A percentile compares a stretch with the other conserved stretches of the same genome.
These are phyloP conservation scores for Mycosphaerella sp. DNA, from an alignment of 2,329 filamentous ascomycete genomes.

Conservation along the genomic window DNA sequence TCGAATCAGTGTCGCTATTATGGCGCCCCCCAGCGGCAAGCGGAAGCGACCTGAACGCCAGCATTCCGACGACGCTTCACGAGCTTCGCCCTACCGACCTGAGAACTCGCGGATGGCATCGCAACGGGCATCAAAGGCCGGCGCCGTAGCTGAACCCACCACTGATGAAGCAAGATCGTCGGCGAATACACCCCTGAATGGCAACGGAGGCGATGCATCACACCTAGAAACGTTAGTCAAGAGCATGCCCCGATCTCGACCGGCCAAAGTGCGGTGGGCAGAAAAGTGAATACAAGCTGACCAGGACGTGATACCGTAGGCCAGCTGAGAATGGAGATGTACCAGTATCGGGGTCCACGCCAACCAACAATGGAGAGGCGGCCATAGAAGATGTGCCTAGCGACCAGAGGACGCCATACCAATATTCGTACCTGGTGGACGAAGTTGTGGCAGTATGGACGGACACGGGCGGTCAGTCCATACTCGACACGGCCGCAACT, in stretches of 20 bases:
- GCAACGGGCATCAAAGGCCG: slow-evolving; percentile 37
- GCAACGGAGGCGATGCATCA: slow-evolving; percentile 3
- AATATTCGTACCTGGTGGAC: slow-evolving; percentile 70
- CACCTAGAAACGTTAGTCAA: slow-evolving; percentile 16
- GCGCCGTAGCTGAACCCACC: slow-evolving; percentile 13
- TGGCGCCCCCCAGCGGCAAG: slow-evolving; percentile 40
- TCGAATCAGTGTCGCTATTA: slow-evolving; percentile 5
- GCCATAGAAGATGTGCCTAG: slow-evolving; percentile 4
- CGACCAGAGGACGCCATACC: slow-evolving; percentile 43
- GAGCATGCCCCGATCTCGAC: slow-evolving; percentile 10
- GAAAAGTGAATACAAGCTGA: slow-evolving; percentile 14
- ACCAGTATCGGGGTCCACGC: slow-evolving; percentile 11
- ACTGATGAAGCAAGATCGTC: slow-evolving; percentile 10
- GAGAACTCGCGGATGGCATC: slow-evolving; percentile 47
- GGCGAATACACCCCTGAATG: slow-evolving; percentile 10
- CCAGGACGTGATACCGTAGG: slow-evolving; percentile 12
- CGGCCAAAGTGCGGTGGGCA: slow-evolving; percentile 8
- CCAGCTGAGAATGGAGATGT: slow-evolving; percentile 14
- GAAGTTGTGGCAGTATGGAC: slow-evolving; percentile 62
- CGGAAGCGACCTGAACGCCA: slow-evolving; percentile 49
- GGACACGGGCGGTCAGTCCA: slow-evolving; percentile 56
- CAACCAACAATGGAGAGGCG: slow-evolving; percentile 10
- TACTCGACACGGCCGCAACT: slow-evolving; percentile 59
- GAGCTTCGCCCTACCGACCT: slow-evolving; percentile 48
- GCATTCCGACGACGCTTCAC: slow-evolving; percentile 37